Evolutionary conservation across 192 early-diverging fungal species (phyloP), one percentile per base, ranked within the genome.

Genomic region (Gryganskiella cystojenkinii): DNA sequence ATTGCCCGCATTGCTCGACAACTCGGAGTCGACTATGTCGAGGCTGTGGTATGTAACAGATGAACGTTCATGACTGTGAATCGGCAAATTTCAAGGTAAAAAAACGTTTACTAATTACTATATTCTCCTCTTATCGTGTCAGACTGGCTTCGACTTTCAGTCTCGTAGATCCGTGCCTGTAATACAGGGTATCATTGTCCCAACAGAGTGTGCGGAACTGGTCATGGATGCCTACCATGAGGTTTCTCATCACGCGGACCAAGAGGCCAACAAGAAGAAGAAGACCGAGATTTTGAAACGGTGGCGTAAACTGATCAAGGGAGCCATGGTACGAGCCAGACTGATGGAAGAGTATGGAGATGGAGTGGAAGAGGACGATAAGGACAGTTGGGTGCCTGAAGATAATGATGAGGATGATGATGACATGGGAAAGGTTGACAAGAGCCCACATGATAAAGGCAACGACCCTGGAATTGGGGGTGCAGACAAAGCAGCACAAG

Each of bases 1-100:
- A 86, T 93, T 37, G 84, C 61, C 15, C 79, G 81, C 30, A 57
- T 99, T 27, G 95, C 95, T 34, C 85, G 84, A 49, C 83, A 88
- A 70, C 81, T 97, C 43, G 90, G 88, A 7, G 87, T 97, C 19
- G 93, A 96, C 58, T 95, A 84, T 67, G 94, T 84, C 2, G 85
- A 86, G n/a, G 95, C 94, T 7, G 94, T 97, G 53, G 92, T 94
- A 68, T 79, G 88, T 51, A 65, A 73, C 60, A 5, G 13, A 40
- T 40, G 37, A 9, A 9, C 13, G 7, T 40, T 25, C 24, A 46
- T 81, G 40, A 34, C 56, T 50, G 20, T 42, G 30, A 24, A 14
- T 46, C 24, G 4, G n/a, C 63, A 57, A n/a, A n/a, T n/a, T n/a
- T n/a, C n/a, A n/a, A n/a, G n/a, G n/a, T n/a, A n/a, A n/a, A n/a